Evolutionary conservation across 108 stramenopile genomes (phyloP).

Genomic region (Nitzschia putrida): DNA sequence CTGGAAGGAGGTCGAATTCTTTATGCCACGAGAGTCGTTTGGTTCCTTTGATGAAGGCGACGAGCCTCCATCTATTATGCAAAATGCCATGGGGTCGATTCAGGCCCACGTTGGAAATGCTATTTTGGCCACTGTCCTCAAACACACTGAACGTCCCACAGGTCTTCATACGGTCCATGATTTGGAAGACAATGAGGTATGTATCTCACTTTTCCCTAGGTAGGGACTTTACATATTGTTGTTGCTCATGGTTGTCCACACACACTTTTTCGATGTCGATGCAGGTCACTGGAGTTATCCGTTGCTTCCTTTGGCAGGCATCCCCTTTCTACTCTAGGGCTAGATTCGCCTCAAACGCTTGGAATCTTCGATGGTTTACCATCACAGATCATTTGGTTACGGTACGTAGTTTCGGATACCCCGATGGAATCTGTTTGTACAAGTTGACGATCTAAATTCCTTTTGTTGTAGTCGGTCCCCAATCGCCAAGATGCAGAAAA

Average conservation of each 20-base stretch:
- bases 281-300: slow-evolving; percentile 16
- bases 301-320: slow-evolving; percentile 67
- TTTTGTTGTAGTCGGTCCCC: slow-evolving; percentile 39
- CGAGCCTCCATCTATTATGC: background rate
- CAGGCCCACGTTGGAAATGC: background rate
- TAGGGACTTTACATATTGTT: background rate
- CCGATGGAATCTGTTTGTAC: too few relatives aligned
- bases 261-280: background rate
- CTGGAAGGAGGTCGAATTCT: slow-evolving; percentile 22
- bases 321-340: slow-evolving; percentile 71
- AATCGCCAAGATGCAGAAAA: slow-evolving; percentile 45
- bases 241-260: background rate
- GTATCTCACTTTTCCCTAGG: background rate
- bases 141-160: slow-evolving; percentile 33
- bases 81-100: background rate
- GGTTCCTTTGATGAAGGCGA: background rate
- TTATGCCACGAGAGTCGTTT: slow-evolving; percentile 24
- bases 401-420: background rate
- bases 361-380: slow-evolving; percentile 73
- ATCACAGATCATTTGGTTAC: slow-evolving; percentile 49
- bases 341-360: slow-evolving; percentile 53
- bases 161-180: slow-evolving; percentile 36
- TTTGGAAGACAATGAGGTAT: slow-evolving; percentile 39
- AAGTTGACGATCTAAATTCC: background rate
- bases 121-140: slow-evolving; percentile 13